Base-by-base conservation (phyloP, 768 basidiomycete genomes). In the Filobasidium wieringae region DNA sequence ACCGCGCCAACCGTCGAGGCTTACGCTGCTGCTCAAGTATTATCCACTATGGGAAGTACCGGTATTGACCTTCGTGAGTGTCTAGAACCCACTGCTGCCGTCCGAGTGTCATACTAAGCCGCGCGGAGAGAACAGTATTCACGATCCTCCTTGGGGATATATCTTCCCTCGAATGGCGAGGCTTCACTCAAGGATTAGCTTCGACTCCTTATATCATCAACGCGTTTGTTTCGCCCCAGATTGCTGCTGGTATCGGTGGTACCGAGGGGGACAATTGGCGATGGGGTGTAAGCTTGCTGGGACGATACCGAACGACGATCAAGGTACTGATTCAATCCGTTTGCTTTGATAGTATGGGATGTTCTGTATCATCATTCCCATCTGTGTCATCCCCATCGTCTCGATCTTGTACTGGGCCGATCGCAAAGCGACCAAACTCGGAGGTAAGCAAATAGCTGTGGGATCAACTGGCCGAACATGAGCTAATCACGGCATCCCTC, bases 281-380 rank as follows among this genome's bases (percentile, higher is more conserved):
- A 63, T 73, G 72, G 72, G 72, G 72, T 51, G 64, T 66, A 26
- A 62, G 66, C 63, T n/a, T n/a, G n/a, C n/a, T n/a, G n/a, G n/a
- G n/a, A n/a, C 4, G 11, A 26, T 30, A 31, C 37, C 55, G 26
- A 55, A 59, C 41, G 45, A 51, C n/a, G 26, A 57, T n/a, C 49
- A 7, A 55, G 12, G 24, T 11, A 15, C 11, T 51, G 9, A 24
- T 8, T 8, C 49, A 43, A 7, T 8, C 49, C 31, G 49, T 26
- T 7, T 24, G 9, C 6, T 5, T 29, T 27, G 8, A n/a, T 32
- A 62, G 59, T 64, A 62, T 54, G 69, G 69, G 19, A 71, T 71
- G 67, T 71, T 71, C 56, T 57, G 59, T 39, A 73, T 73, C 63
- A 63, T 70, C 45, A 51, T 68, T 11, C 72, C 72, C 9, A 63